Evolutionary conservation across 495 filamentous ascomycete species (phyloP).

Genomic region (Neurospora sp.): DNA sequence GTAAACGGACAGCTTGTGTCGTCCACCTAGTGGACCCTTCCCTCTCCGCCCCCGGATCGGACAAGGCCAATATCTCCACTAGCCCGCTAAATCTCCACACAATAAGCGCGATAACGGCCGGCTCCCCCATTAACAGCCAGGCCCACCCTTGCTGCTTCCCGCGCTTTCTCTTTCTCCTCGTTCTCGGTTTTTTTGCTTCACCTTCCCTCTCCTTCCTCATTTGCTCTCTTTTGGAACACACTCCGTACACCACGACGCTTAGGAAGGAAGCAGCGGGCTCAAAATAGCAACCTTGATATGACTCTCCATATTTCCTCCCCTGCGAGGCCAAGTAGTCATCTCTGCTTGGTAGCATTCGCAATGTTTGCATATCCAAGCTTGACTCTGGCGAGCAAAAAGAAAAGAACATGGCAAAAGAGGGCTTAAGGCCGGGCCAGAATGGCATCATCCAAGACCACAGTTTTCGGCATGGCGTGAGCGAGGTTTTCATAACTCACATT

Average conservation of each 20-base stretch:
- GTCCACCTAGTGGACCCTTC: not conserved
- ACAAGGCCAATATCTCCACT: not conserved
- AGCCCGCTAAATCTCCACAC: not conserved
- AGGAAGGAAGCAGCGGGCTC: not conserved
- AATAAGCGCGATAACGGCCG: not conserved
- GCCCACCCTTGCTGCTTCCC: not conserved
- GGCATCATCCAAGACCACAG: not conserved
- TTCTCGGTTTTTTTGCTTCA: not conserved
- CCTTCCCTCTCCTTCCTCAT: not conserved
- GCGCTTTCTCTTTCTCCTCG: not conserved
- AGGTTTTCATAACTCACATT: not conserved
- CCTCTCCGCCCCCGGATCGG: not conserved
- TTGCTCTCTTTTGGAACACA: not conserved
- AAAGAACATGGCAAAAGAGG: not conserved
- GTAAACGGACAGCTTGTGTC: not conserved
- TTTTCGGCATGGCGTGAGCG: not conserved
- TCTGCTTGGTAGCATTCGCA: not conserved
- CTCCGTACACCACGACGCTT: too few relatives aligned
- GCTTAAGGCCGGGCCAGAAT: not conserved
- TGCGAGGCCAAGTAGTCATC: not conserved
- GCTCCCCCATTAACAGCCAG: not conserved
- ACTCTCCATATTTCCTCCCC: not conserved
- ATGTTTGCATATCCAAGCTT: not conserved
- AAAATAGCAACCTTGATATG: not conserved
- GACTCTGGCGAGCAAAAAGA: not conserved